phyloP scores from a whole-genome alignment of 2,329 filamentous ascomycete species.

The Talaromyces funiculosus region DNA sequence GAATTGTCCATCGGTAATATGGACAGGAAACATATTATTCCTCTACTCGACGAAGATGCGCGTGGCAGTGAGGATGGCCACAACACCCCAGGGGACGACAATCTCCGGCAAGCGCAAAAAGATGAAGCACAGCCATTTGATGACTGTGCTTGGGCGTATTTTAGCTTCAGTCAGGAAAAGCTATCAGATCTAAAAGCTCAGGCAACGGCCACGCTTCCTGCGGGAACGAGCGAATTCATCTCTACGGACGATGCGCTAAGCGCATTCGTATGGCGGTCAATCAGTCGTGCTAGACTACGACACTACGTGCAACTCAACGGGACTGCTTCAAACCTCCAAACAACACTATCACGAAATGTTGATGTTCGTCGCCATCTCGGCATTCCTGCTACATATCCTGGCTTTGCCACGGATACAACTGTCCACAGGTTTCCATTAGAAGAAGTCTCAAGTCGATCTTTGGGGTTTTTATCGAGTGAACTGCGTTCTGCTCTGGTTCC shows the following conservation, averaged over 20 bases:
- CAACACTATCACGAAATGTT: conserved; percentile 45
- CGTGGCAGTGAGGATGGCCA: background rate
- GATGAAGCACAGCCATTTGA: background rate
- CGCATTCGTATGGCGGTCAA: conserved; percentile 48
- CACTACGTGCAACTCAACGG: conserved; percentile 25
- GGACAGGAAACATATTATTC: conserved; percentile 33
- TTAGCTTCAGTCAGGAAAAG: background rate
- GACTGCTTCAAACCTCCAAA: background rate
- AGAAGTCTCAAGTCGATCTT: conserved; percentile 24
- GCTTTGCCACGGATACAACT: conserved; percentile 45
- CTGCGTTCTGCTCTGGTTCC: conserved; percentile 39
- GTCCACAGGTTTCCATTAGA: conserved; percentile 31
- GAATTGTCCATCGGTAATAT: conserved; percentile 44
- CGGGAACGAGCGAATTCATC: conserved; percentile 30
- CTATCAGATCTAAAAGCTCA: background rate
- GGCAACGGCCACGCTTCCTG: conserved; percentile 22
- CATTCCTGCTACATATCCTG: conserved; percentile 44
- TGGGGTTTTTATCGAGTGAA: conserved; percentile 34
- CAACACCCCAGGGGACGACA: too few relatives aligned
- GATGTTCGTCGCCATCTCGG: conserved; percentile 43
- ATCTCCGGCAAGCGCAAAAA: background rate
- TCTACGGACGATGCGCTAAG: conserved; percentile 52
- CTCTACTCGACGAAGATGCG: conserved; percentile 32
- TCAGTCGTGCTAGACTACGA: conserved; percentile 37
- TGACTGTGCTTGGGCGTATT: conserved; percentile 1